A percentile compares a stretch with the other conserved stretches of the same genome.
Conservation (phyloP, 257 asterid genomes). For the Catharanthus roseus region DNA sequence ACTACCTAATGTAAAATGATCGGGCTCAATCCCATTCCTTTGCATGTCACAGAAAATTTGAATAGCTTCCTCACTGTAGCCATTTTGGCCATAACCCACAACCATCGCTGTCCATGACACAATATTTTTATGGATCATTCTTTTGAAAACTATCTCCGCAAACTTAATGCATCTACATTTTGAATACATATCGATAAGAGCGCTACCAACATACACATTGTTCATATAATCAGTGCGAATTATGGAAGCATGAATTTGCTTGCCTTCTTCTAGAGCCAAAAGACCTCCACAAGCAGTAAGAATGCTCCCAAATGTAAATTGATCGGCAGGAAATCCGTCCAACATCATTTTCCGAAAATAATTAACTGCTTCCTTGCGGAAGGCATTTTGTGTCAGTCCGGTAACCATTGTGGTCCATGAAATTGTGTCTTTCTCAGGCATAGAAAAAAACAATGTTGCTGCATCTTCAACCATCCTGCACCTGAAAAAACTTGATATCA, state of each 20-base stretch:
- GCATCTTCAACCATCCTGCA: conserved; percentile 37
- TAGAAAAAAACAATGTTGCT: conserved; percentile 38
- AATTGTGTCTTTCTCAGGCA: conserved; percentile 74
- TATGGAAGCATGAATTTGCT: conserved; percentile 67
- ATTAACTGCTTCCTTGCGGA: conserved; percentile 47
- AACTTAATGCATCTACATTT: conserved; percentile 65
- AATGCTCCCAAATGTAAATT: conserved; percentile 78
- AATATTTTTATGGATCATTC: conserved; percentile 54
- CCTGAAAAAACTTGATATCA: conserved; percentile 37
- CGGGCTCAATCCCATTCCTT: conserved; percentile 53
- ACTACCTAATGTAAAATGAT: conserved; percentile 77
- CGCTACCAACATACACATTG: conserved; percentile 81
- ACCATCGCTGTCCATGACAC: conserved; percentile 96
- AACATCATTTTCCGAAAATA: conserved; percentile 57
- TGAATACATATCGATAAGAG: conserved; percentile 83
- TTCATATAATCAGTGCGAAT: conserved; percentile 49
- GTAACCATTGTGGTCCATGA: conserved; percentile 89
- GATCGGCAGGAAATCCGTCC: conserved; percentile 56
- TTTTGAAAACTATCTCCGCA: conserved; percentile 60
- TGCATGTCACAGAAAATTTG: conserved; percentile 60
- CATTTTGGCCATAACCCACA: conserved; percentile 93
- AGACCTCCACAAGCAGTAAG: conserved; percentile 83
- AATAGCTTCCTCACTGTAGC: conserved; percentile 83
- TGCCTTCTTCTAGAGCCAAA: conserved; percentile 57
- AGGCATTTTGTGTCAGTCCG: conserved; percentile 60